phyloP scores from a whole-genome alignment of 2,329 filamentous ascomycete species.

The Aureobasidium sp. region DNA sequence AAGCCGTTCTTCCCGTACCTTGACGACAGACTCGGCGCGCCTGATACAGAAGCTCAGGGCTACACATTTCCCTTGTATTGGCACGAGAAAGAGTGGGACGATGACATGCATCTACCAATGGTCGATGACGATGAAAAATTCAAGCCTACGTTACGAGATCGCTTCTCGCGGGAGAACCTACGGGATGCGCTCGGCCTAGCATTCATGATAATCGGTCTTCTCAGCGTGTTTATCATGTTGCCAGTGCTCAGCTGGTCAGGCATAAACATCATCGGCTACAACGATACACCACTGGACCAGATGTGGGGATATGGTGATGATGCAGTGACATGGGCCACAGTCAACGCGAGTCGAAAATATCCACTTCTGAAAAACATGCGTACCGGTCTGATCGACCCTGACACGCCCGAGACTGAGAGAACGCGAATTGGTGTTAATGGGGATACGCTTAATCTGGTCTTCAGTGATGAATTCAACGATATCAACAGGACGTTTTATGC shows the following conservation, averaged over 20 bases:
- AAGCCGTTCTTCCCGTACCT: conserved; percentile 32
- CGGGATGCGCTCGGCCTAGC: conserved; percentile 34
- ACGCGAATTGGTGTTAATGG: conserved; percentile 38
- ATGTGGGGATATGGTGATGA: conserved; percentile 24
- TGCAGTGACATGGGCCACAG: conserved; percentile 32
- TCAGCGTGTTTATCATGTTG: conserved; percentile 42
- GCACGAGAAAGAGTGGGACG: conserved; percentile 44
- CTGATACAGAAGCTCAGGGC: conserved; percentile 33
- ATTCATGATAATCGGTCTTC: conserved; percentile 38
- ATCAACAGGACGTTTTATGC: conserved; percentile 46
- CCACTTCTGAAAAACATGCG: conserved; percentile 41
- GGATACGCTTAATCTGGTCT: conserved; percentile 40
- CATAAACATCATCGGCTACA: conserved; percentile 28
- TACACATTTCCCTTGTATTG: conserved; percentile 37
- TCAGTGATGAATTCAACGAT: conserved; percentile 49
- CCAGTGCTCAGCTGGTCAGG: conserved; percentile 41
- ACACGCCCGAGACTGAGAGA: conserved; percentile 40
- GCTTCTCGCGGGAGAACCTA: conserved; percentile 36
- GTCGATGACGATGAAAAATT: conserved; percentile 39
- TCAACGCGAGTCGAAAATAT: conserved; percentile 37
- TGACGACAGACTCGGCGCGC: conserved; percentile 39
- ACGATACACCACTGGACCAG: conserved; percentile 32
- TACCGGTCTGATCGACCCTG: conserved; percentile 41
- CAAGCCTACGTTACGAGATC: conserved; percentile 36
- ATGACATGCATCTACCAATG: conserved; percentile 45